Percentiles rank a stretch among this genome's conserved stretches.
phyloP scores from a whole-genome alignment of 2,329 filamentous ascomycete species.

The Penicillium sp. region DNA sequence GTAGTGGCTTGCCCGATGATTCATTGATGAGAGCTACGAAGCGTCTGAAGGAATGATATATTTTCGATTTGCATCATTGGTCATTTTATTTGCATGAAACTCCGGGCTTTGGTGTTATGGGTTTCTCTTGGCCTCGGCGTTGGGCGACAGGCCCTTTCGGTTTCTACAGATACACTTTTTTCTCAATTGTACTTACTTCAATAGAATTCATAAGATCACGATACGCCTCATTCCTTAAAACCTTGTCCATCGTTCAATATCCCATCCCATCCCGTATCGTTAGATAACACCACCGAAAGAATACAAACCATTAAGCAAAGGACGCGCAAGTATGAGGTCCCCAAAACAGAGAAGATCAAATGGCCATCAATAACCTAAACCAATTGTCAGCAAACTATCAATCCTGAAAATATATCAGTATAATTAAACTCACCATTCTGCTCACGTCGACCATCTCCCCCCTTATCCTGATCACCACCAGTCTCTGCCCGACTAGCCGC shows the following conservation, averaged over 20 bases:
- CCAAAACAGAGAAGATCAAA: neutral
- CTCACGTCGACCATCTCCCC: conserved; percentile 41
- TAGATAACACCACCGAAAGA: neutral
- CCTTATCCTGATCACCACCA: conserved; percentile 29
- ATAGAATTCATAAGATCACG: conserved; percentile 1
- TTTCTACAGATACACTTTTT: conserved; percentile 10
- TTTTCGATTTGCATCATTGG: neutral
- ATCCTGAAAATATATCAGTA: neutral
- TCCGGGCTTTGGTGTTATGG: neutral
- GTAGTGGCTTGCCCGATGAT: conserved; percentile 83
- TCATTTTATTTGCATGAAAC: neutral
- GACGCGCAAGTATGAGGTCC: neutral
- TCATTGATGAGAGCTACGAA: conserved; percentile 60
- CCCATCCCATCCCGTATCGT: neutral
- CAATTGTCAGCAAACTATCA: neutral
- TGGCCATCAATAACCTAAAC: neutral
- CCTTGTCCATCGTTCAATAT: neutral
- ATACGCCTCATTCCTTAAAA: neutral
- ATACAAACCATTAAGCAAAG: neutral
- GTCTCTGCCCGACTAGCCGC: conserved; percentile 56
- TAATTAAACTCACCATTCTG: conserved; percentile 44
- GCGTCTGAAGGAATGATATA: conserved; percentile 51
- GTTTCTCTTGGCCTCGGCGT: conserved; percentile 3
- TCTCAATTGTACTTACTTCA: conserved; percentile 2
- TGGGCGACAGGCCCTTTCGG: neutral